Evolutionary conservation across 192 early-diverging fungal species (phyloP).

Genomic region (Obelidium mucronatum): DNA sequence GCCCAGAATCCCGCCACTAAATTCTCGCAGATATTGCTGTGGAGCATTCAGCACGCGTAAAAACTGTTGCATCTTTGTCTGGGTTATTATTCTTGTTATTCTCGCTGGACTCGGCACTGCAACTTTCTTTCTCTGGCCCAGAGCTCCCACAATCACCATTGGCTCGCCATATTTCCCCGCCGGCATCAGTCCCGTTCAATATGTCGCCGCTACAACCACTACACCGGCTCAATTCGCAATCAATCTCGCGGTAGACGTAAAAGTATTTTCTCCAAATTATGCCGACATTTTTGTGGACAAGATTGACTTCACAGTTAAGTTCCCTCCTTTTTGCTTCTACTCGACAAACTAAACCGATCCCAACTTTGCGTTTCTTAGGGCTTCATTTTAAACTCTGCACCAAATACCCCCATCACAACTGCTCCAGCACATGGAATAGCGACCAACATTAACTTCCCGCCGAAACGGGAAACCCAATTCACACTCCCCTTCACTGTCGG

Average conservation of each 20-base stretch:
- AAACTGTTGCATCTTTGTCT: slow-evolving; percentile 17
- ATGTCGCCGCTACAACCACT: not conserved
- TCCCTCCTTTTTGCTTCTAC: not conserved
- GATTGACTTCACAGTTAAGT: not conserved
- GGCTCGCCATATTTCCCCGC: slow-evolving; percentile 14
- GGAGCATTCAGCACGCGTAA: slow-evolving; percentile 25
- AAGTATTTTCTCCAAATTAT: slow-evolving; percentile 33
- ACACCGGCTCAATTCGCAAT: slow-evolving; percentile 16
- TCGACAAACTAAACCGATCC: not conserved
- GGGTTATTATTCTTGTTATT: slow-evolving; percentile 19
- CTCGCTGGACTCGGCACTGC: slow-evolving; percentile 28
- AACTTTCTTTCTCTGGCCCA: slow-evolving; percentile 32
- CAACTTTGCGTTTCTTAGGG: too few relatives aligned
- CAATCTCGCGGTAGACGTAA: slow-evolving; percentile 20
- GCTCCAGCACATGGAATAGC: slow-evolving; percentile 8
- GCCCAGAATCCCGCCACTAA: not conserved
- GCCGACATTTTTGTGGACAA: slow-evolving; percentile 29
- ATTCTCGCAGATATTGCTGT: not conserved
- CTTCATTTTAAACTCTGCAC: not conserved
- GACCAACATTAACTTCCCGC: slow-evolving; percentile 3
- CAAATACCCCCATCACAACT: slow-evolving; percentile 1
- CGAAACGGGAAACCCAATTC: slow-evolving; percentile 12
- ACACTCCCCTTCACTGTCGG: not conserved
- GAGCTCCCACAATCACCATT: slow-evolving; percentile 20
- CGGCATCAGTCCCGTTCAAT: not conserved